Evolutionary conservation across 495 filamentous ascomycete species (phyloP), one percentile per base, ranked within the genome.

Genomic region (Lasiosphaeriaceae sp.): DNA sequence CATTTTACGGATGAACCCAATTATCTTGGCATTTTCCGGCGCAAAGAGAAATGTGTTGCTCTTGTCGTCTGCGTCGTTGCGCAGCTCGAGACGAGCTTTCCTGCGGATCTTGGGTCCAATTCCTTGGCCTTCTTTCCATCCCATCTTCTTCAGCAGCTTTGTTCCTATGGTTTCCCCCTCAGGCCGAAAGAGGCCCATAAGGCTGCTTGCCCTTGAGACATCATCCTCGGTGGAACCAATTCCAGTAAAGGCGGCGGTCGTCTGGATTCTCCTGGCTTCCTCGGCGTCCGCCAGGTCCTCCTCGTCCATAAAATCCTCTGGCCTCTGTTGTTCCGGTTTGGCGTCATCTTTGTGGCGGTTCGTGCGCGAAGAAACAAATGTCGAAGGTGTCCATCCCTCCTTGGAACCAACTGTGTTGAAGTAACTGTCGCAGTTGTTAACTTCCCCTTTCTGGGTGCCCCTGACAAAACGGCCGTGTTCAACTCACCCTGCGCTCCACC

Each of bases 321-420:
- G 80, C 29, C 85, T 84, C 67, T 89, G 85, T 62, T 85, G 75
- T 11, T 61, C 20, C 0, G 70, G 17, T 7, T 80, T 77, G 14
- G 74, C 55, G 22, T 71, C 79, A 75, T 93, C 86, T 61, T 90
- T 87, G 52, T 83, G 82, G 47, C 89, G 87, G 59, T 90, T 89
- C 39, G 84, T 72, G 0, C 94, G 89, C 37, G 94, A 96, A 3
- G 92, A 97, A 34, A 96, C 86, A 66, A 97, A 98, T 6, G 88
- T 87, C 12, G 90, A 80, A 8, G 94, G 94, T 12, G 88, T 87
- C 92, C 92, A 98, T 74, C 94, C 94, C 81, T 98, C 93, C 73
- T 97, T 97, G 8, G 91, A 96, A 26, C 94, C 95, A 63, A 96
- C 95, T 11, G 90, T 96, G 67, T 97, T 97, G 77, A 94, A 97